Evolutionary conservation across 148 eudicot species (phyloP).

Genomic region (Camellia granthamiana): DNA sequence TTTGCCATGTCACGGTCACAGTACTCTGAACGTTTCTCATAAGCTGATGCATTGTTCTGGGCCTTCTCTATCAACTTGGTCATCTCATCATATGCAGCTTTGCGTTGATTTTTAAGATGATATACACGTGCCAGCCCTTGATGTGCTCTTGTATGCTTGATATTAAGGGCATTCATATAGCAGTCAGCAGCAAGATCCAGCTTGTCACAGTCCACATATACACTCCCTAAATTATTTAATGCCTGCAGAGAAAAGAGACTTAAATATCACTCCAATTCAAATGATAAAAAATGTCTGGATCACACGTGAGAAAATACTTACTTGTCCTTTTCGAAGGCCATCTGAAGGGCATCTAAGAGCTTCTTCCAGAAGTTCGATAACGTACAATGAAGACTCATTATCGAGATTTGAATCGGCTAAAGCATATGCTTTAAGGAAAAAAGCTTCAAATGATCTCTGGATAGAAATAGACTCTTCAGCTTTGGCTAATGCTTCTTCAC

Average conservation of each 20-base stretch:
- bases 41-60: slow-evolving; percentile 79
- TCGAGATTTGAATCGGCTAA: slow-evolving; percentile 85
- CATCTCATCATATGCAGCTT: slow-evolving; percentile 92
- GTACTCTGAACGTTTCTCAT: slow-evolving; percentile 88
- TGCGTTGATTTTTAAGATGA: slow-evolving; percentile 68
- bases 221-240: slow-evolving; percentile 83
- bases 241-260: slow-evolving; percentile 48
- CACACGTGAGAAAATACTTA: slow-evolving; percentile 26
- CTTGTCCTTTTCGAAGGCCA: slow-evolving; percentile 94
- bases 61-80: slow-evolving; percentile 89
- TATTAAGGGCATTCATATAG: slow-evolving; percentile 82
- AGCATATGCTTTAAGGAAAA: slow-evolving; percentile 85
- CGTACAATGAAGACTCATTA: slow-evolving; percentile 61
- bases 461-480: slow-evolving; percentile 76
- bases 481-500: slow-evolving; percentile 81
- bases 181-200: slow-evolving; percentile 87
- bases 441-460: slow-evolving; percentile 88
- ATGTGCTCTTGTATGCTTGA: slow-evolving; percentile 90
- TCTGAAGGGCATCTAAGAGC: slow-evolving; percentile 93
- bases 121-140: slow-evolving; percentile 90
- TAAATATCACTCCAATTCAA: slow-evolving; percentile 13
- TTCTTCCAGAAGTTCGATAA: slow-evolving; percentile 74
- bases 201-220: slow-evolving; percentile 81
- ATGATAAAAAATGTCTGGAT: background rate
- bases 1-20: slow-evolving; percentile 91